phyloP scores from a whole-genome alignment of 1,139 yeast genomes.

The Ogataea hybrid region DNA sequence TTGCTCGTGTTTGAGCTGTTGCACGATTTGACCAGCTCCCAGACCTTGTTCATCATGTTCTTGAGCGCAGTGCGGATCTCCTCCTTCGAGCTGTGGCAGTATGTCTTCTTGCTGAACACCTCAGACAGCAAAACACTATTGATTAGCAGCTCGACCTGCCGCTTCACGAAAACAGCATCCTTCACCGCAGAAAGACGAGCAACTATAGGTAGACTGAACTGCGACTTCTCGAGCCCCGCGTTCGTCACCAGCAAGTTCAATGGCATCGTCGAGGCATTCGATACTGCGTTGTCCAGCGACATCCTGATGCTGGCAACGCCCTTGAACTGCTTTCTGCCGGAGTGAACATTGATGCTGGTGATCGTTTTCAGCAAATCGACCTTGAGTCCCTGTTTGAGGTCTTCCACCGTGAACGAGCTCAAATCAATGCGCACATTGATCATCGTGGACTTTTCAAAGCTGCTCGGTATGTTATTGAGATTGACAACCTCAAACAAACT shows the following conservation, averaged over 20 bases:
- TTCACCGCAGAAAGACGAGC: conserved; percentile 35
- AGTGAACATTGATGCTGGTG: conserved; percentile 8
- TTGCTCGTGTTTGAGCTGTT: too few species aligned
- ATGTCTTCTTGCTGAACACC: conserved; percentile 17
- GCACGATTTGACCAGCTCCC: too few species aligned
- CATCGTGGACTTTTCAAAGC: too few species aligned
- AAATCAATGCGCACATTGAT: too few species aligned
- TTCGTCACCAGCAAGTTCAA: conserved; percentile 19
- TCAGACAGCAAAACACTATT: conserved; percentile 24
- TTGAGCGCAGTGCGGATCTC: conserved; percentile 17
- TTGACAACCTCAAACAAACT: too few species aligned
- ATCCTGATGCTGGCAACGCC: conserved; percentile 14
- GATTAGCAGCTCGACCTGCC: conserved; percentile 37
- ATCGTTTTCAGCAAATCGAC: conserved; percentile 12
- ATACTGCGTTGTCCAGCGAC: conserved; percentile 4
- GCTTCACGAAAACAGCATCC: conserved; percentile 35
- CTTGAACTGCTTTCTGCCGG: conserved; percentile 3
- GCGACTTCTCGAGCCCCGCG: conserved; percentile 13
- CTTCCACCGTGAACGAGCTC: conserved; percentile 11
- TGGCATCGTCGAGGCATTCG: conserved; percentile 13
- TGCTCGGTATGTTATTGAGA: too few species aligned
- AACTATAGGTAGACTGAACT: conserved; percentile 22
- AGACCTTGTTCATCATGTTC: too few species aligned
- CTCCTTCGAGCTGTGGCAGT: conserved; percentile 17
- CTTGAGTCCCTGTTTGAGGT: conserved; percentile 16